phyloP scores from a whole-genome alignment of 345 rosid genomes.

The Populus simonii region DNA sequence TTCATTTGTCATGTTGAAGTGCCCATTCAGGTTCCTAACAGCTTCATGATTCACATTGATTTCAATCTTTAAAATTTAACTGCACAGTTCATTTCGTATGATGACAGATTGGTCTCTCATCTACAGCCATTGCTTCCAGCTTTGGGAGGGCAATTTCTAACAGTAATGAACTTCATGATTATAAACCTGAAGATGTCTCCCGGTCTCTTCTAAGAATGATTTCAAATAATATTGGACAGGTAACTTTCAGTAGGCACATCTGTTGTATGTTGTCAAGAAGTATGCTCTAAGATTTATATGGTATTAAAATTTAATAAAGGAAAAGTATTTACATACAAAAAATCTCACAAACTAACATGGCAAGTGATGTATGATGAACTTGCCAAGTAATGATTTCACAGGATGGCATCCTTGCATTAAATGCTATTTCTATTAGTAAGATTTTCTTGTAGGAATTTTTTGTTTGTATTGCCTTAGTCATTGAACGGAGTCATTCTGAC shows the following conservation, averaged over 20 bases:
- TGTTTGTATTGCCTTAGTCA: not conserved
- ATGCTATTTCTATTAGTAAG: not conserved
- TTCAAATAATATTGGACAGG: slow-evolving; percentile 98
- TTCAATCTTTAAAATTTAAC: slow-evolving; percentile 11
- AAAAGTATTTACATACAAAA: not conserved
- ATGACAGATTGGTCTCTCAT: slow-evolving; percentile 85
- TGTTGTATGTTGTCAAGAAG: not conserved
- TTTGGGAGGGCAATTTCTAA: slow-evolving; percentile 95
- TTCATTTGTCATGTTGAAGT: not conserved
- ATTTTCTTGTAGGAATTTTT: not conserved
- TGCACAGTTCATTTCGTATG: not conserved
- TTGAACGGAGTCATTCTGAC: not conserved
- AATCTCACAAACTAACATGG: not conserved
- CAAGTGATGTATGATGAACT: not conserved
- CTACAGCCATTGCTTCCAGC: slow-evolving; percentile 97
- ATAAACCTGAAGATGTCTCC: slow-evolving; percentile 95
- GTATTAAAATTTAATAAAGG: not conserved
- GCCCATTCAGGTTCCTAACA: not conserved
- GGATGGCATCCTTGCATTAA: not conserved
- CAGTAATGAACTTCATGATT: slow-evolving; percentile 86
- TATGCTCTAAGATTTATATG: not conserved
- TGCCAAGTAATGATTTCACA: not conserved
- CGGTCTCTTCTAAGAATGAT: slow-evolving; percentile 96
- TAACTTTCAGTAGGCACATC: slow-evolving; percentile 15
- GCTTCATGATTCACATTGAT: not conserved